These are phyloP conservation scores for Nothophoma quercina DNA, from an alignment of 2,329 filamentous ascomycete genomes.

Conservation along the genomic window DNA sequence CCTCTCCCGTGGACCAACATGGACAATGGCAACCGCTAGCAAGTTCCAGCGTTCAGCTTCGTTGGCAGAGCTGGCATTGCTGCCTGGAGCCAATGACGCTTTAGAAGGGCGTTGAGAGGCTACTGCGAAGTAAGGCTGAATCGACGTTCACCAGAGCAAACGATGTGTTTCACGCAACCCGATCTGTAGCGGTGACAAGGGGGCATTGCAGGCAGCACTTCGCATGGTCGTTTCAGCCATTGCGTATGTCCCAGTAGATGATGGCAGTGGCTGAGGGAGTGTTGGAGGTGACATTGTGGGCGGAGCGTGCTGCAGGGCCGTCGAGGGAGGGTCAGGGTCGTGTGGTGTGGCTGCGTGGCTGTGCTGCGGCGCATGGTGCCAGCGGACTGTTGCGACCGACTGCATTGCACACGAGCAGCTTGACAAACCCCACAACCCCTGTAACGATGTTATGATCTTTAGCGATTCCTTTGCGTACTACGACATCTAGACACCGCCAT, in stretches of 20 bases:
- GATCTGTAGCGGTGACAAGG: neutral
- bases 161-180: neutral
- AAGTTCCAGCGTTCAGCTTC: conserved; percentile 4
- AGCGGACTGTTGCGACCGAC: conserved; percentile 8
- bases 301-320: neutral
- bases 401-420: conserved; percentile 7
- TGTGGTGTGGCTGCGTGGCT: conserved; percentile 16
- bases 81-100: conserved; percentile 10
- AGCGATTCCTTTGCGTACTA: conserved; percentile 11
- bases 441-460: conserved; percentile 35
- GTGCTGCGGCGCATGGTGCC: conserved; percentile 12
- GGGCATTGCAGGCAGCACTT: neutral
- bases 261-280: neutral
- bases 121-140: neutral
- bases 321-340: neutral
- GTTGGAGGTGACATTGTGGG: neutral
- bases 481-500: conserved; percentile 39
- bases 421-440: conserved; percentile 7
- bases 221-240: neutral
- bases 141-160: neutral
- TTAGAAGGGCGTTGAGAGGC: neutral
- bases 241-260: neutral
- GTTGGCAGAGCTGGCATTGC: neutral
- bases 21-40: neutral
- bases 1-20: neutral